Evolutionary conservation across 2,329 filamentous ascomycete species (phyloP), one percentile per base, ranked within the genome.

Genomic region (Stachybotrys elegans): DNA sequence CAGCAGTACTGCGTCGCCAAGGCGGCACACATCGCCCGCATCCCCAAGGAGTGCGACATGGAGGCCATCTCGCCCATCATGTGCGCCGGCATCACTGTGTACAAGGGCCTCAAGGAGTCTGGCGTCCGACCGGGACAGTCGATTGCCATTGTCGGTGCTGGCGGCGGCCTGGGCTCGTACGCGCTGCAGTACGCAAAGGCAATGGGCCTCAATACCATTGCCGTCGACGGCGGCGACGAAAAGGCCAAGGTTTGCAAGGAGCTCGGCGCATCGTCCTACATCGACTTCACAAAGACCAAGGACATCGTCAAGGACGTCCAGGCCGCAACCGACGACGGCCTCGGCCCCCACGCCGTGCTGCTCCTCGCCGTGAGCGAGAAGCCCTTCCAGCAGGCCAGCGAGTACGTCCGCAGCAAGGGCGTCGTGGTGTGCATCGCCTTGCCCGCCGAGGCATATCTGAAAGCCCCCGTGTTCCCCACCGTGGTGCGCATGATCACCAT

Each of bases 301-400:
- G 83, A 95, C 65, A 66, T 94, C 12, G 85, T 93, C 52, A 77
- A 77, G 51, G 88, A 92, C 51, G 88, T 95, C 45, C 84, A 88
- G 68, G 80, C 79, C 22, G 81, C 81, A 17, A 92, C 88, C 1
- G 73, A 80, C 9, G 86, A 88, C 52, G 87, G 86, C 11, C 73
- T 86, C 8, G 90, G 90, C 25, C 88, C 89, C 3, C 86, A 95
- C 57, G 89, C 87, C 13, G 90, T 93, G 45, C 73, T 95, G 49
- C 74, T 95, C 22, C 79, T 95, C 40, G 90, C 90, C 43, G 88
- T 88, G 40, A 80, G 75, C 54, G 89, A 95, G 76, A 87, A 84
- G 71, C 90, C 90, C 21, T 95, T 95, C 81, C 88, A 95, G 68
- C 88, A 95, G 70, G 90, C 90, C 17, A 81, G 86, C 43, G 83